Conservation (phyloP, 495 filamentous ascomycete species). For the Aspergillus carlsbadensis region DNA sequence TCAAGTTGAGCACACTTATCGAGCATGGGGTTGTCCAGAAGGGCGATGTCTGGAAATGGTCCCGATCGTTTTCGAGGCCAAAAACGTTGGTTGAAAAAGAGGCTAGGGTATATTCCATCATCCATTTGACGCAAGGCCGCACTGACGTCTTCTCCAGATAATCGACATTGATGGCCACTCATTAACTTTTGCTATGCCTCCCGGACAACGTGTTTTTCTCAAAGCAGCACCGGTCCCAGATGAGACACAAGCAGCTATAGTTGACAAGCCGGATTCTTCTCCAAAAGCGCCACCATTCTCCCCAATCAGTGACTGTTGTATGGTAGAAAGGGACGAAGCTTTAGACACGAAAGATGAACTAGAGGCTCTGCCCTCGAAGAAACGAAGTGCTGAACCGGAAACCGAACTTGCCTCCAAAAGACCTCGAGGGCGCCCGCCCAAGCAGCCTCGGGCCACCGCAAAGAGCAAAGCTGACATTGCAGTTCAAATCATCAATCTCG, state of each 20-base stretch:
- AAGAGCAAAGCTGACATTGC: not conserved
- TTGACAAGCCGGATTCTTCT: not conserved
- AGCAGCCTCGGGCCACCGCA: not conserved
- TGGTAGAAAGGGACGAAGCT: not conserved
- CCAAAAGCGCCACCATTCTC: not conserved
- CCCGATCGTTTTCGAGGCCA: slow-evolving; percentile 31
- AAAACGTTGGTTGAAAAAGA: slow-evolving; percentile 50
- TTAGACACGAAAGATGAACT: not conserved
- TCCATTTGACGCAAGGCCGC: not conserved
- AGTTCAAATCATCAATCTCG: not conserved
- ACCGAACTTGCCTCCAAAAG: slow-evolving; percentile 3
- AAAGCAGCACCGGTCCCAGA: not conserved
- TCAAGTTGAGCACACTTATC: slow-evolving; percentile 48
- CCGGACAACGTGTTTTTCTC: slow-evolving; percentile 43
- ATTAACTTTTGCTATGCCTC: slow-evolving; percentile 45
- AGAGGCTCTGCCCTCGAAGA: slow-evolving; percentile 10
- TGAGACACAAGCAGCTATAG: slow-evolving; percentile 5
- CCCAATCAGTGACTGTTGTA: not conserved
- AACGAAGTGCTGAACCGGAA: slow-evolving; percentile 17
- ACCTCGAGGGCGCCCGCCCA: slow-evolving; percentile 4
- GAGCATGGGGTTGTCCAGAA: slow-evolving; percentile 44
- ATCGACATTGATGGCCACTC: slow-evolving; percentile 30
- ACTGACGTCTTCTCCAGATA: slow-evolving; percentile 30
- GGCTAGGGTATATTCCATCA: slow-evolving; percentile 35
- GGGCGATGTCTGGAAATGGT: slow-evolving; percentile 53